Conservation (phyloP, 1,139 yeast species). For the Suhomyces anneliseae region DNA sequence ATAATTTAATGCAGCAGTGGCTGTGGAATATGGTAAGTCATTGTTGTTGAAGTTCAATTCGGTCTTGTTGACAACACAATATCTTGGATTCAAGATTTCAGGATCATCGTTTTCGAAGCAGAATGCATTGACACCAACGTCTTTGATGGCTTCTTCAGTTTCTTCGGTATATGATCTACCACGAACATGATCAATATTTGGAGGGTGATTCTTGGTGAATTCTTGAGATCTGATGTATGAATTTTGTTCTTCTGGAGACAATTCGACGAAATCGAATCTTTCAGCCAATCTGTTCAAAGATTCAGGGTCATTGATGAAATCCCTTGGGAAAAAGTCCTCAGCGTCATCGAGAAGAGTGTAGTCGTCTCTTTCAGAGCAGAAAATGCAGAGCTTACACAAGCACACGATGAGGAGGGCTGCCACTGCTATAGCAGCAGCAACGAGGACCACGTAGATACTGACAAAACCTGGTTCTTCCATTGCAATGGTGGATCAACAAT, state of each 20-base stretch:
- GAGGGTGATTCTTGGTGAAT: slow-evolving; percentile 34
- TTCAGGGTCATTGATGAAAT: slow-evolving; percentile 46
- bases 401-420: slow-evolving; percentile 5
- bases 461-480: neutral
- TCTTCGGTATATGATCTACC: slow-evolving; percentile 36
- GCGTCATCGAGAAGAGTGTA: slow-evolving; percentile 13
- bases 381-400: slow-evolving; percentile 3
- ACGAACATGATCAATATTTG: slow-evolving; percentile 29
- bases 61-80: slow-evolving; percentile 59
- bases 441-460: neutral
- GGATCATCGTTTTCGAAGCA: slow-evolving; percentile 40
- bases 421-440: neutral
- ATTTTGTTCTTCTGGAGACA: slow-evolving; percentile 47
- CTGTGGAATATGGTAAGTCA: slow-evolving; percentile 44
- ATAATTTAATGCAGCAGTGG: slow-evolving; percentile 54
- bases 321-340: slow-evolving; percentile 30
- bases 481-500: neutral
- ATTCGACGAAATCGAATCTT: slow-evolving; percentile 36
- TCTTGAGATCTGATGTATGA: slow-evolving; percentile 38
- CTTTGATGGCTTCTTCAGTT: slow-evolving; percentile 32
- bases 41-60: slow-evolving; percentile 54
- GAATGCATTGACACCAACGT: slow-evolving; percentile 43
- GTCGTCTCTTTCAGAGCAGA: slow-evolving; percentile 7
- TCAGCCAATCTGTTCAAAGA: slow-evolving; percentile 36
- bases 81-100: slow-evolving; percentile 32